phyloP scores from a whole-genome alignment of 257 asterid genomes.

The Striga asiatica region DNA sequence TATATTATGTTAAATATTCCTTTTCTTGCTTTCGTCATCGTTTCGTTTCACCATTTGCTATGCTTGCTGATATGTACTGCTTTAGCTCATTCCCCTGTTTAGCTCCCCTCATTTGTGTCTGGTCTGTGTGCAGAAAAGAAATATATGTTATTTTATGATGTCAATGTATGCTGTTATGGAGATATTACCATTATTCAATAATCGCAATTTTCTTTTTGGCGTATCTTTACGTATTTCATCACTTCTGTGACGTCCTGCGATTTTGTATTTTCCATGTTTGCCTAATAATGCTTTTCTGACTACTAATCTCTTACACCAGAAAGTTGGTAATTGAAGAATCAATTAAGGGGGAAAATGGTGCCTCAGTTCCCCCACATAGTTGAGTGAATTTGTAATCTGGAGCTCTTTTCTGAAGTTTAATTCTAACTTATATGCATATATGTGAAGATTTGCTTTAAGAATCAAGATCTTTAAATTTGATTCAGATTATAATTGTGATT shows the following conservation, averaged over 20 bases:
- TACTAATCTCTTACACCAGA: too few species aligned
- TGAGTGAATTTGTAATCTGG: too few species aligned
- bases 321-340: too few species aligned
- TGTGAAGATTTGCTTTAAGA: too few species aligned
- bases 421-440: too few species aligned
- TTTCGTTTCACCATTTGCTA: neutral
- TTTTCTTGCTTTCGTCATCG: neutral
- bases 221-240: too few species aligned
- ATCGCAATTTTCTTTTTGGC: neutral
- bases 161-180: conserved; percentile 7
- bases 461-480: too few species aligned
- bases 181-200: neutral
- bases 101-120: neutral
- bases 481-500: neutral
- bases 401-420: too few species aligned
- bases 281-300: neutral
- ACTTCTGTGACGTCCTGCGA: too few species aligned
- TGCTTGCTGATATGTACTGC: conserved; percentile 1
- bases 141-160: conserved; percentile 8
- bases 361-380: too few species aligned
- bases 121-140: conserved; percentile 4
- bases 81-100: neutral
- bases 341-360: too few species aligned
- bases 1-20: conserved; percentile 4
- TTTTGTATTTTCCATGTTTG: neutral